These are phyloP conservation scores for Beauveria australis DNA, from an alignment of 2,329 filamentous ascomycete species.

Conservation along the genomic window DNA sequence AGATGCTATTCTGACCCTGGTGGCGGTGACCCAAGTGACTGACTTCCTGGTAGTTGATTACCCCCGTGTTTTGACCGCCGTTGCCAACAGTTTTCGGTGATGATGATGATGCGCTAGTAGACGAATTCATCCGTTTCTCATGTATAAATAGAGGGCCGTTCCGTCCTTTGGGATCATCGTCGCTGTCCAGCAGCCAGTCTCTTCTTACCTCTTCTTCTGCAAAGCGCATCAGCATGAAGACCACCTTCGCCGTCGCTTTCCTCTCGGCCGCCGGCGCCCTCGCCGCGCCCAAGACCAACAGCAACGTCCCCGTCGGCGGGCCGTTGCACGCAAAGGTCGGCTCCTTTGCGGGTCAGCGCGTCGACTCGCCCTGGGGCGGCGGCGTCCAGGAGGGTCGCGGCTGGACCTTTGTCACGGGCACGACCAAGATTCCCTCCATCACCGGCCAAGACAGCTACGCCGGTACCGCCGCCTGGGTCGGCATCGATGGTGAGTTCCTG, in stretches of 20 bases:
- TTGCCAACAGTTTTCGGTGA: no score
- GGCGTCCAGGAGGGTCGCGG: not conserved
- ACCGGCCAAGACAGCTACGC: not conserved
- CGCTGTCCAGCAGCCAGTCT: no score
- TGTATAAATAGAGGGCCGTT: no score
- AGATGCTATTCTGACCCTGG: not conserved
- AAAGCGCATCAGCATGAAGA: not conserved
- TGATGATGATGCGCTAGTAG: no score
- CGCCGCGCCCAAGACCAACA: not conserved
- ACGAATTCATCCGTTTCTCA: no score
- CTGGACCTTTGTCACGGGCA: constrained; percentile 4
- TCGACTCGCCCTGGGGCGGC: not conserved
- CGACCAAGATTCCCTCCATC: constrained; percentile 4
- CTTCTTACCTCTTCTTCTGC: not conserved
- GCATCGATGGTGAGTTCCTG: constrained; percentile 27
- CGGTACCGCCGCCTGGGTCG: constrained; percentile 30
- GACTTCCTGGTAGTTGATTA: no score
- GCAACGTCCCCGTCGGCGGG: not conserved
- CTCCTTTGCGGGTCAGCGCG: not conserved
- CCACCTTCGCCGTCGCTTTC: not conserved
- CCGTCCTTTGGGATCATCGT: not conserved
- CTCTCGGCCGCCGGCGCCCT: not conserved
- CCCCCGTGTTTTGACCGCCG: no score
- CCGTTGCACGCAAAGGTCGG: not conserved
- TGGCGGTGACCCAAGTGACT: not conserved